Evolutionary conservation across 352 stramenopile genomes (phyloP), one percentile per base, ranked within the genome.

Genomic region (Pythium aristosporum): DNA sequence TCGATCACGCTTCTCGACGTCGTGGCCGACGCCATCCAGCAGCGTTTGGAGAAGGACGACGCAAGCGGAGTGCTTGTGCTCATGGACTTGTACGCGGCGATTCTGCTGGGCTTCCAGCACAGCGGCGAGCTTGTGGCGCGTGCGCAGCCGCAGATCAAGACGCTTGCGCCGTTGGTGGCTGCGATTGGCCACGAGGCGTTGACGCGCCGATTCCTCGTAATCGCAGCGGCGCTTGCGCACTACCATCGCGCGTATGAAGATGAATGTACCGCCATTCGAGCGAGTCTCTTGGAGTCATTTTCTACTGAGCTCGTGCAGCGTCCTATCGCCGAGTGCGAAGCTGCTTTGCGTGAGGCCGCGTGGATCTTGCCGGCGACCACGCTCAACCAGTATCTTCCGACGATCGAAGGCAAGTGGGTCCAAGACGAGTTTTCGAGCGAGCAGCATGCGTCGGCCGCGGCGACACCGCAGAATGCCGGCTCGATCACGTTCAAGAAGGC

Each of bases 91-190:
- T 94, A 81, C 60, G 58, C 68, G 47, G 71, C 88, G 68, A 71
- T 94, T 16, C 49, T 96, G 32, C 71, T 89, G 15, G 85, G 87
- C 0, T 93, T 79, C 60, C 87, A 96, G 73, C 87, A 94, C 68
- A 79, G 78, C 12, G 78, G 79, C 6, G 72, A 82, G 37, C 52
- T 94, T 18, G 88, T 85, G 54, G 56, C 73, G 54, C 68, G 61
- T 48, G 79, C 75, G 54, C 69, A 79, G 32, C 43, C 61, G 4
- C 67, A 87, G 65, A 50, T 96, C 23, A 59, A 76, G 13, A 57
- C 68, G 20, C 56, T 90, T 16, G 81, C 74, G 12, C 63, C 72
- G 46, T 57, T 81, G 32, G 72, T 89, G 9, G 68, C 53, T 11
- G 69, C 75, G 16, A 46, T 87, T 3, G 69, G 71, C 3, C 66